A percentile compares a stretch with the other conserved stretches of the same genome.
phyloP scores from a whole-genome alignment of 208 protist species.

The Wallacemonas sp. region DNA sequence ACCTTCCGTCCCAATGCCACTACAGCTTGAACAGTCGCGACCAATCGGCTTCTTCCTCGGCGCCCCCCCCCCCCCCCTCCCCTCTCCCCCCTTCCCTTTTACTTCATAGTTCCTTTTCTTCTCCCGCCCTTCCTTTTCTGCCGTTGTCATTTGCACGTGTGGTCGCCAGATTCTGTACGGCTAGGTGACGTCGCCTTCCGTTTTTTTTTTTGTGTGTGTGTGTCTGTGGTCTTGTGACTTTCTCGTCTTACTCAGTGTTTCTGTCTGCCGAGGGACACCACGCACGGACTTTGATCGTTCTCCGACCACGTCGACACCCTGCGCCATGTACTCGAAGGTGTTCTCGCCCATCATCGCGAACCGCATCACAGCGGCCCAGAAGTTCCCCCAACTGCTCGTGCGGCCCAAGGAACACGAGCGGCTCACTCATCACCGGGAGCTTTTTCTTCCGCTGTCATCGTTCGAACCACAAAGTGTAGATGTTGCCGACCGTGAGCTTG shows the following conservation, averaged over 20 bases:
- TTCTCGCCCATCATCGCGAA: constrained; percentile 56
- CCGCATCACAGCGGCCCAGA: constrained; percentile 57
- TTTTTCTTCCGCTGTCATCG: constrained; percentile 40
- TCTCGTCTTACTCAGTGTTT: too few relatives aligned
- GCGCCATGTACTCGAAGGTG: constrained; percentile 79
- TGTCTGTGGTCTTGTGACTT: too few relatives aligned
- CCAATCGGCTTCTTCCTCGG: too few relatives aligned
- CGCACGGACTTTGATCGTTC: too few relatives aligned
- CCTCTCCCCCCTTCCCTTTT: neutral
- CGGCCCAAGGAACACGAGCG: constrained; percentile 32
- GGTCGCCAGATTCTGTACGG: too few relatives aligned
- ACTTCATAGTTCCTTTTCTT: neutral
- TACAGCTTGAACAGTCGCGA: too few relatives aligned
- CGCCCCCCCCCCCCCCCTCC: too few relatives aligned
- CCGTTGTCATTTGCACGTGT: too few relatives aligned
- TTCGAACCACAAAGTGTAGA: constrained; percentile 64
- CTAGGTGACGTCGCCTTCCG: too few relatives aligned
- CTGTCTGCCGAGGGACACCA: too few relatives aligned
- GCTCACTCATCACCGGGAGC: constrained; percentile 53
- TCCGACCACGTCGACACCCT: too few relatives aligned
- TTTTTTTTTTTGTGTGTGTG: neutral
- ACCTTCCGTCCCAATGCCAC: too few relatives aligned
- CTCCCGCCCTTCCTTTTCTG: neutral
- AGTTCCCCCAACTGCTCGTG: constrained; percentile 80
- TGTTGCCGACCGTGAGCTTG: constrained; percentile 51